Evolutionary conservation across 345 rosid genomes (phyloP), one percentile per base, ranked within the genome.

Genomic region (Cardamine chenopodiifolia): DNA sequence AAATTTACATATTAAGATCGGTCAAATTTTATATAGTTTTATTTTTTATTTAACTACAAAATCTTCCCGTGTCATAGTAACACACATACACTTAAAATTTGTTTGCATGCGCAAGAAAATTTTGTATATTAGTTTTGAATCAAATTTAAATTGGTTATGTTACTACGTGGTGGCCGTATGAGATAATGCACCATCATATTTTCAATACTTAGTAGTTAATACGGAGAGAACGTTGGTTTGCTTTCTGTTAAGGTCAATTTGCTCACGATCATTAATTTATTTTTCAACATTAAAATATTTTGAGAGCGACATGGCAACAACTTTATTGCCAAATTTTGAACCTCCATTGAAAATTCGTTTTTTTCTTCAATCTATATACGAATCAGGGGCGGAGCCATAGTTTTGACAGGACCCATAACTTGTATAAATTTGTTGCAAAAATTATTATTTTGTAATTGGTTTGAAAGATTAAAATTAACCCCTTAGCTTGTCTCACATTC

Each of bases 221-320:
- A 69, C 34, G 50, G 63, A 76, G 59, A 48, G 20, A 53, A 69
- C 19, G 42, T 3, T 69, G 32, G 45, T 76, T 62, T 69, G 79
- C 26, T 62, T 62, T 63, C 63, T 47, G 71, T 77, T 77, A 70
- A 55, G 66, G 80, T 77, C 80, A 77, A 77, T 62, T 70, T 47
- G 18, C 39, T 70, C 35, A 77, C 63, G 26, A 70, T 77, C 17
- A 64, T 55, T 63, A 28, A 18, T 77, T 63, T 26, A 28, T 8
- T 64, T 62, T 70, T 28, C 61, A 45, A 70, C 67, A 69, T 70
- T 47, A 56, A 63, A 62, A 13, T 20, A 15, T 70, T 48, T 7
- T 1, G 76, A 77, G 61, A 64, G 39, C 54, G 72, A 77, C 45
- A 37, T 3, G 61, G 48, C 67, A 77, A 77, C 80, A 70, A 70